Evolutionary conservation across 176 grass and related monocot species (phyloP).

Genomic region (Oryza glaberrima): DNA sequence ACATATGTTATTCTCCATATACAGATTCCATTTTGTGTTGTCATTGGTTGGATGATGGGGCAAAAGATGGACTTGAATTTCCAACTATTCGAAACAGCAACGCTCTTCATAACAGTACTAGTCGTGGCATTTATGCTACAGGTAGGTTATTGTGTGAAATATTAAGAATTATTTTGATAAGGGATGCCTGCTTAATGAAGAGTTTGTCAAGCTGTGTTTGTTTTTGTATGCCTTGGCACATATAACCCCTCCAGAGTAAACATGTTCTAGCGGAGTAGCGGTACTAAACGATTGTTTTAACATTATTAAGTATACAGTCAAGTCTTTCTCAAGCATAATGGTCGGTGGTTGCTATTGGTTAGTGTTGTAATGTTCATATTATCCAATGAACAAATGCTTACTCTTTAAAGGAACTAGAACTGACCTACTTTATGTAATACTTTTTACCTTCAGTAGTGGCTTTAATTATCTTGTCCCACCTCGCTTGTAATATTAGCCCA

Average conservation of each 20-base stretch:
- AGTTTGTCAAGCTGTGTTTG: neutral
- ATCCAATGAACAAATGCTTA: neutral
- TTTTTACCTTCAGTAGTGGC: neutral
- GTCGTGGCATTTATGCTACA: slow-evolving; percentile 98
- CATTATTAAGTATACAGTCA: neutral
- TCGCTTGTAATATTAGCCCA: too few relatives aligned
- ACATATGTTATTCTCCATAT: slow-evolving; percentile 19
- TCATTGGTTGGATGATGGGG: slow-evolving; percentile 94
- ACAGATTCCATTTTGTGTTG: slow-evolving; percentile 96
- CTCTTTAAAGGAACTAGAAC: neutral
- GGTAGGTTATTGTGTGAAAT: slow-evolving; percentile 50
- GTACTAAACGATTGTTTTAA: neutral
- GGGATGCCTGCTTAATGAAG: neutral
- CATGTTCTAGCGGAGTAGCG: neutral
- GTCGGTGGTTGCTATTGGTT: neutral
- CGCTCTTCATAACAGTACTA: slow-evolving; percentile 91
- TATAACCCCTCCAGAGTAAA: neutral
- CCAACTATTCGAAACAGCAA: slow-evolving; percentile 92
- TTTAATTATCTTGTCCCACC: neutral
- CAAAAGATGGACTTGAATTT: slow-evolving; percentile 95
- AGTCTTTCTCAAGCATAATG: too few relatives aligned
- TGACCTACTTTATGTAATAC: neutral
- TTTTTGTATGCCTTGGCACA: neutral
- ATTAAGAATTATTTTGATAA: slow-evolving; percentile 2
- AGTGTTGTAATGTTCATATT: neutral